Percentiles rank a stretch among this genome's conserved stretches.
phyloP scores from a whole-genome alignment of 2,329 filamentous ascomycete species.

The Colletotrichum limetticola region DNA sequence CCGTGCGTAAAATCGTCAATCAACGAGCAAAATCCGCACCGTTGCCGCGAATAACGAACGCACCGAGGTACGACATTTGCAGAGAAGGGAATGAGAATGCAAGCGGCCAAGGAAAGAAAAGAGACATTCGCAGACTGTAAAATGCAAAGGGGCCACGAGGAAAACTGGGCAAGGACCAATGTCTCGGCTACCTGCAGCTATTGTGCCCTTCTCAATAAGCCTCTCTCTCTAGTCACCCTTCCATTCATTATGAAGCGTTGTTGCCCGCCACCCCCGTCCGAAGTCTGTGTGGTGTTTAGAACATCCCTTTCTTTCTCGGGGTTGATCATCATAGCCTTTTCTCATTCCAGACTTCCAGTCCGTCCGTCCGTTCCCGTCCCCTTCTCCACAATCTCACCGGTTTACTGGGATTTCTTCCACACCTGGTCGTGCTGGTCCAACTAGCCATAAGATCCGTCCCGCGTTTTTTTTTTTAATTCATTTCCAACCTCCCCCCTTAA shows the following conservation, averaged over 20 bases:
- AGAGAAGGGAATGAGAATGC: background rate
- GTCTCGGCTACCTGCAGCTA: slow-evolving; percentile 34
- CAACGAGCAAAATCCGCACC: background rate
- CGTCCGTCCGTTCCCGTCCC: background rate
- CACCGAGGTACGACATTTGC: background rate
- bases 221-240: background rate
- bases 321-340: background rate
- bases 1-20: slow-evolving; percentile 9
- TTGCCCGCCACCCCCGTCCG: background rate
- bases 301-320: background rate
- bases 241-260: background rate
- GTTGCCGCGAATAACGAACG: background rate
- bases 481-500: background rate
- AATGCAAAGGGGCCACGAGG: background rate
- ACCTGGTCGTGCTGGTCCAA: background rate
- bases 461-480: background rate
- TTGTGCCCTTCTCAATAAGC: background rate
- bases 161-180: slow-evolving; percentile 7
- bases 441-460: background rate
- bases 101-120: background rate
- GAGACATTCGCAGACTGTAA: background rate
- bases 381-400: background rate
- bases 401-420: background rate
- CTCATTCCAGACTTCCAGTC: background rate
- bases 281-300: background rate